Base-by-base conservation (phyloP, 805 yeast genomes). In the Ogataea henricii region DNA sequence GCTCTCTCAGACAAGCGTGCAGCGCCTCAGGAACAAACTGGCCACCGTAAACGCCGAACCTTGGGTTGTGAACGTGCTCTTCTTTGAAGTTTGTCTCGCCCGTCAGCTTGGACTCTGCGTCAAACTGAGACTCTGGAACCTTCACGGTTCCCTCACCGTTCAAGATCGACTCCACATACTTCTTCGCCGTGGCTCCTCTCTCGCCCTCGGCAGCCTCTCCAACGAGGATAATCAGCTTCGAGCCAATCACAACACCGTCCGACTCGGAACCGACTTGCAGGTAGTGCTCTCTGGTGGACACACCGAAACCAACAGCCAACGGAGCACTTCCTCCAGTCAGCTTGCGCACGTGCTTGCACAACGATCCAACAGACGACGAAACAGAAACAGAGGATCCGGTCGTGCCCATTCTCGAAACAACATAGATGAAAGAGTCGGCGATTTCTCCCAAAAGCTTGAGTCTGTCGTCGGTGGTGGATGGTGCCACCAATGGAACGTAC, bases 1-100 rank as follows among this genome's bases (percentile, higher is more conserved):
- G 78, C 71, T 94, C 96, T 52, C 83, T 79, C 58, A 94, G 77
- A 73, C 98, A 92, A 37, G 96, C 81, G 70, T 91, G 92, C 62
- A 94, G 73, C 18, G 96, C 89, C 74, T 94, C 99, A 33, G 99
- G 99, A 34, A 94, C 99, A 64, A 89, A 94, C 73, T 94, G 99
- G 51, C 99, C 99, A 66, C 99, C 99, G 64, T 89, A 95, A 42
- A 83, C 90, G 62, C 98, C 99, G 60, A 92, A 92, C 53, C 86
- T 77, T 48, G 92, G 85, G 56, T 82, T 78, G 64, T 79, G 87
- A 53, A 81, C 78, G 63, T 87, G 94, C 4, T 54, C 51, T 66
- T 86, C 94, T 48, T 74, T 74, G 53, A 79, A 78, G 6, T 64
- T 62, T 14, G 67, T 64, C 6, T 52, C 45, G 5, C 41, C 52